Evolutionary conservation across 2,329 filamentous ascomycete genomes (phyloP), one percentile per base, ranked within the genome.

Genomic region (Pyrenochaeta sp.): DNA sequence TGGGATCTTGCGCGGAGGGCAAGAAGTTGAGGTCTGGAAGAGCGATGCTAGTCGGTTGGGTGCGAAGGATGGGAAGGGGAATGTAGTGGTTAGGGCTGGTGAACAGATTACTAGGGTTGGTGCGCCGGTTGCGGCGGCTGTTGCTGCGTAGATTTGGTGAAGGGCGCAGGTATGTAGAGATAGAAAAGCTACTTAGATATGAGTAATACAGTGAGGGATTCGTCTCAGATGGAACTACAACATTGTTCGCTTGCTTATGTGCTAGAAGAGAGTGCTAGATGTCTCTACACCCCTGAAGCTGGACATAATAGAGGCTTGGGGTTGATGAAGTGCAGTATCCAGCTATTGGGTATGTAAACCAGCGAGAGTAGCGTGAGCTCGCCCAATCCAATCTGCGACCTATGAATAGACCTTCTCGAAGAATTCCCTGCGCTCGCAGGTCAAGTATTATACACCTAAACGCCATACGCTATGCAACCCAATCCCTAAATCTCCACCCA

Each of bases 91-190:
- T 63, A 19, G 6, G 36, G 91, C 92, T 65, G 92, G 92, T 47
- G 83, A 87, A 65, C 93, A 96, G 81, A 86, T 91, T 56, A 96
- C 93, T 62, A 91, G 91, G 78, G 86, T 94, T 47, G 81, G 86
- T 15, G 86, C 90, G 76, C 91, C 92, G 28, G 86, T 90, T 53
- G 87, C 89, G 59, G 92, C 88, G 65, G 93, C 93, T 58, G 90
- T 91, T 78, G 91, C 92, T 62, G 92, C 92, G 69, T 93, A 39
- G 76, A 67, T 13, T 9, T 10, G 7, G 13, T 5, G 30, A 39
- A 30, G n/a, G n/a, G 4, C 19, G 1, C 19, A 1, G 19, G 19
- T 1, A 19, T 42, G 1, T 42, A 22, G n/a, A 5, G 7, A 19
- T 42, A 24, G 36, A 39, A 2, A 22, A 42, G 8, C 3, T 42